Percentiles rank a stretch among this genome's conserved stretches.
phyloP scores from a whole-genome alignment of 2,329 filamentous ascomycete species.

The Blastomyces percursus region DNA sequence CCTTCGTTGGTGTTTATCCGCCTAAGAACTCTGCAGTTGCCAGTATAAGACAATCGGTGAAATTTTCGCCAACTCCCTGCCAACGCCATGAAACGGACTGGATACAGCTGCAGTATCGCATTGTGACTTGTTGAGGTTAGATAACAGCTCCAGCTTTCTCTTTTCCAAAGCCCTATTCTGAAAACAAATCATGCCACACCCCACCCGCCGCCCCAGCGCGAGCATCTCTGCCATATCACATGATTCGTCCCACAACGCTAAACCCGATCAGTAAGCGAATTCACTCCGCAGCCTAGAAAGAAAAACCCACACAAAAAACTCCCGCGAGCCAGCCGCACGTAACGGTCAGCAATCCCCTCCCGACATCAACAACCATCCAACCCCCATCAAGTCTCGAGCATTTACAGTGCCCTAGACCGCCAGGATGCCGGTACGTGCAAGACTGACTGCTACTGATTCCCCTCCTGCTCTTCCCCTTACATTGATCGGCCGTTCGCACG shows the following conservation, averaged over 20 bases:
- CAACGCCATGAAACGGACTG: too few species aligned
- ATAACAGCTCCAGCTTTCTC: too few species aligned
- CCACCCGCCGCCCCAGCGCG: neutral
- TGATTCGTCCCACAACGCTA: conserved; percentile 1
- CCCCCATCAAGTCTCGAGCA: conserved; percentile 25
- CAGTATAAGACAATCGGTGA: too few species aligned
- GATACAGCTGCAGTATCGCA: too few species aligned
- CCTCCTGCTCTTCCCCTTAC: neutral
- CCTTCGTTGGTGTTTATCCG: too few species aligned
- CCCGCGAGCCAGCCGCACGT: conserved; percentile 22
- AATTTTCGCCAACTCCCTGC: too few species aligned
- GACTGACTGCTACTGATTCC: conserved; percentile 2
- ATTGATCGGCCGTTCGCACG: neutral
- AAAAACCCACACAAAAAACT: conserved; percentile 23
- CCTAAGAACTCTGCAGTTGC: too few species aligned
- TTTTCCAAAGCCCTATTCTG: too few species aligned
- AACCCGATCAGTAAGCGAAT: conserved; percentile 18
- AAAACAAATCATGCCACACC: neutral
- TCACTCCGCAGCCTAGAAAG: conserved; percentile 32
- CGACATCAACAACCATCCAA: conserved; percentile 22
- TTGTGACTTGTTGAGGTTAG: too few species aligned
- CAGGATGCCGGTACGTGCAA: conserved; percentile 45
- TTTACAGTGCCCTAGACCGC: conserved; percentile 19
- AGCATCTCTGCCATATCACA: neutral
- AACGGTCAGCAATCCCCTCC: conserved; percentile 24